Evolutionary conservation across 768 basidiomycete species (phyloP), one percentile per base, ranked within the genome.

Genomic region (Hysterangium stoloniferum): DNA sequence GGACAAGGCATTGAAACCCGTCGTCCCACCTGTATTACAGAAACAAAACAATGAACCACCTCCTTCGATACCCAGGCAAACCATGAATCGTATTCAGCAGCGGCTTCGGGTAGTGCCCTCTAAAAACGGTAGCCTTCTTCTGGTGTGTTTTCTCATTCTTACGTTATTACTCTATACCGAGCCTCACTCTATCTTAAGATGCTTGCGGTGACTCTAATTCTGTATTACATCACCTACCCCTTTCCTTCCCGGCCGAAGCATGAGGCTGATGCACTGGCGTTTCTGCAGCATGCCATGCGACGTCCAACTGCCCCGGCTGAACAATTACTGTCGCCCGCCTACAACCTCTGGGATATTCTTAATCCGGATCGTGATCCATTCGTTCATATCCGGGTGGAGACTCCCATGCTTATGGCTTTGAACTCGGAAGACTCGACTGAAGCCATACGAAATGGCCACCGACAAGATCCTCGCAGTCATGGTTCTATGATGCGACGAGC

Each of bases 381-480:
- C 2, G 73, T 93, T 9, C 87, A 92, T 64, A 63, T 94, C 42
- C 82, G 86, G 54, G 71, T 93, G 52, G 88, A 93, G 61, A 69
- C 75, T n/a, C 89, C 93, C 0, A 78, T 79, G 2, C 75, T 90
- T 54, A 69, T 96, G 31, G 78, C 86, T 19, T 76, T 91, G 59
- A 66, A 71, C 44, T 71, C 72, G 4, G 71, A 75, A 47, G 59
- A 58, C 4, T 61, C 66, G 33, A 57, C 52, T 45, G 57, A 17
- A n/a, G 42, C 22, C 61, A 55, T 40, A 61, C 55, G 38, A 45
- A 49, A 3, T 13, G 52, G 54, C 47, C 31, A 54, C 27, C 25
- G 56, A 15, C 42, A 36, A 35, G 32, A 45, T 4, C 28, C 31
- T 4, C 52, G 46, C 35, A 31, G 12, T 13, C 17, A 53, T 38